phyloP scores from a whole-genome alignment of 176 grass and related monocot genomes.

The maize (Zea mays) region DNA sequence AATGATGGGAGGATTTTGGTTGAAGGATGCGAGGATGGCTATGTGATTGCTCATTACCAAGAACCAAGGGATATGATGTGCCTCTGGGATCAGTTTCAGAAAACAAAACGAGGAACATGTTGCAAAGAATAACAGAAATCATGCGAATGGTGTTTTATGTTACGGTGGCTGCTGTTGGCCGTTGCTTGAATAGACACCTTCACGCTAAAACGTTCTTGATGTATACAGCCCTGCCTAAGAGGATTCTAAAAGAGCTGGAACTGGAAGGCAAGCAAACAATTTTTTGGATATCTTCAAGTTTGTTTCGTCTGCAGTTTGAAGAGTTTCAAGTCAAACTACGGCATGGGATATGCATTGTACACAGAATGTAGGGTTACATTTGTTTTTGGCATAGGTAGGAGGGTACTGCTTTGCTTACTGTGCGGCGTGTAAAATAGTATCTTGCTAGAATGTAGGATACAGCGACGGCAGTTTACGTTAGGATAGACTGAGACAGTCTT shows the following conservation, averaged over 20 bases:
- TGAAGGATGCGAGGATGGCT: constrained; percentile 77
- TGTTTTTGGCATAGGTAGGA: constrained; percentile 33
- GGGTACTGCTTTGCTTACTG: too few relatives aligned
- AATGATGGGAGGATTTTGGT: constrained; percentile 77
- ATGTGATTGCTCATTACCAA: constrained; percentile 96
- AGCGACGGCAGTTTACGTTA: too few relatives aligned
- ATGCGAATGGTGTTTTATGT: neutral
- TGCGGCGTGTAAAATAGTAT: constrained; percentile 37
- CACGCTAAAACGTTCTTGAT: neutral
- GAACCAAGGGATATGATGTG: constrained; percentile 91
- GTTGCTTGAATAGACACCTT: constrained; percentile 6
- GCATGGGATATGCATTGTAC: constrained; percentile 6
- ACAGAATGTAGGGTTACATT: constrained; percentile 28
- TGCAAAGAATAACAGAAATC: constrained; percentile 53
- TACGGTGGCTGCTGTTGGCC: neutral
- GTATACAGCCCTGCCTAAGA: neutral
- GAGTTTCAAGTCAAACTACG: constrained; percentile 15
- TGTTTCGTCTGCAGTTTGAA: neutral
- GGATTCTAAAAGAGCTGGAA: neutral
- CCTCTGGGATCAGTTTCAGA: constrained; percentile 89
- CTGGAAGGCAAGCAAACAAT: neutral
- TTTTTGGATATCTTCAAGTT: constrained; percentile 21
- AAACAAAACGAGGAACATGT: constrained; percentile 65
- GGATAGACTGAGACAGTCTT: too few relatives aligned
- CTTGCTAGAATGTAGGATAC: too few relatives aligned